A percentile compares a stretch with the other conserved stretches of the same genome.
Conservation (phyloP, 2,329 filamentous ascomycete species). For the Phaeophleospora eucalypticola region DNA sequence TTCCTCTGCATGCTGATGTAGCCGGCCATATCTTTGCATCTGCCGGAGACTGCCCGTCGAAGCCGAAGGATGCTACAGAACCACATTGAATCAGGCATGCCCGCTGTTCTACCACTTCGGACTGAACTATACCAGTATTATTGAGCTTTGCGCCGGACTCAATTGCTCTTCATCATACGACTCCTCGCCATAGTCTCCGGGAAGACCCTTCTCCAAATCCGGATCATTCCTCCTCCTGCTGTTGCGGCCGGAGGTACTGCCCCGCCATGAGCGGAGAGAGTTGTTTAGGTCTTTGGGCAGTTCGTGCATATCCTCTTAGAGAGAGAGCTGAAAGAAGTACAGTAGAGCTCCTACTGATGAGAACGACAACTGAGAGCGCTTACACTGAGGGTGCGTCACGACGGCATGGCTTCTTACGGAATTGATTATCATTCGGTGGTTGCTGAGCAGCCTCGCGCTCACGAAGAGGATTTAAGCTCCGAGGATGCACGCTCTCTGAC, state of each 20-base stretch:
- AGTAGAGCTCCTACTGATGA: neutral
- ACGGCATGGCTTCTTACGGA: neutral
- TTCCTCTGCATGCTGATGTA: conserved; percentile 7
- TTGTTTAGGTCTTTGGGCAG: conserved; percentile 29
- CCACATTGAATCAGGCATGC: neutral
- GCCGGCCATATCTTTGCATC: neutral
- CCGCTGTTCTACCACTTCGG: neutral
- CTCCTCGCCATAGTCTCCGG: conserved; percentile 21
- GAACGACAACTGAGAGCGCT: neutral
- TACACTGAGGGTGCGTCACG: neutral
- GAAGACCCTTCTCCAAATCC: conserved; percentile 25
- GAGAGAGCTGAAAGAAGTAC: no score
- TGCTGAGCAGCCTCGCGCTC: no score
- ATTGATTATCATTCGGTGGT: no score
- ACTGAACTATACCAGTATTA: conserved; percentile 15
- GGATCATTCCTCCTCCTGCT: neutral
- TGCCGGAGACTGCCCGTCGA: conserved; percentile 8
- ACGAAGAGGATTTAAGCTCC: no score
- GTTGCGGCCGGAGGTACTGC: conserved; percentile 23
- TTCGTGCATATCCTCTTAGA: conserved; percentile 32
- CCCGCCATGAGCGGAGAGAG: conserved; percentile 28
- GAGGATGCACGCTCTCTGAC: neutral
- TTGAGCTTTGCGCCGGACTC: conserved; percentile 11
- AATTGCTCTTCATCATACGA: conserved; percentile 9
- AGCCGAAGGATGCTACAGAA: conserved; percentile 7